phyloP scores from a whole-genome alignment of 2,329 filamentous ascomycete genomes.

The Aspergillus hortae region DNA sequence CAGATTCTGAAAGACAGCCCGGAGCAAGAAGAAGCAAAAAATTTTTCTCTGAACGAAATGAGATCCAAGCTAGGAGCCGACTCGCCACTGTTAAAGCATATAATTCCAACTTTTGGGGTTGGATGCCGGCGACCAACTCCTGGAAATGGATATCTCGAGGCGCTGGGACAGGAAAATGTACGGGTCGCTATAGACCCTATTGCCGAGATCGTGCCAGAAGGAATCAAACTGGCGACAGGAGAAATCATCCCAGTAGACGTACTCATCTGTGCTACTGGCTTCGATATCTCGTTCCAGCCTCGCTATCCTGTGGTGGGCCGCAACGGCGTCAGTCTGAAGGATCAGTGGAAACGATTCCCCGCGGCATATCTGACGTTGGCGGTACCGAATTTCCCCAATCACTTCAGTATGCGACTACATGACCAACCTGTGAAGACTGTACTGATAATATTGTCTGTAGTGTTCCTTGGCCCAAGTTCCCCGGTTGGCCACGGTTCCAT shows the following conservation, averaged over 20 bases:
- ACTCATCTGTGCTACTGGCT: conserved; percentile 13
- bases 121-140: conserved; percentile 21
- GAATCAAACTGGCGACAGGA: conserved; percentile 16
- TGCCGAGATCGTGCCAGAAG: conserved; percentile 3
- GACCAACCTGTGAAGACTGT: neutral
- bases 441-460: neutral
- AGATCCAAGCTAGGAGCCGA: neutral
- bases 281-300: conserved; percentile 6
- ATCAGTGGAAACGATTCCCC: conserved; percentile 18
- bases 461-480: conserved; percentile 49
- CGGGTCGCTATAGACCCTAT: conserved; percentile 13
- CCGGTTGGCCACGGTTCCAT: conserved; percentile 52
- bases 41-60: conserved; percentile 1
- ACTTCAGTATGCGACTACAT: conserved; percentile 2
- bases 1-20: conserved; percentile 1
- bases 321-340: neutral
- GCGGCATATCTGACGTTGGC: conserved; percentile 24
- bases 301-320: neutral
- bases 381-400: conserved; percentile 24
- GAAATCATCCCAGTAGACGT: conserved; percentile 12
- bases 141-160: conserved; percentile 20
- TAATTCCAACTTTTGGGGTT: conserved; percentile 16
- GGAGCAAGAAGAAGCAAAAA: neutral
- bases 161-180: conserved; percentile 16
- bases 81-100: neutral